phyloP scores from a whole-genome alignment of 441 rosid genomes.

The Erodium texanum region DNA sequence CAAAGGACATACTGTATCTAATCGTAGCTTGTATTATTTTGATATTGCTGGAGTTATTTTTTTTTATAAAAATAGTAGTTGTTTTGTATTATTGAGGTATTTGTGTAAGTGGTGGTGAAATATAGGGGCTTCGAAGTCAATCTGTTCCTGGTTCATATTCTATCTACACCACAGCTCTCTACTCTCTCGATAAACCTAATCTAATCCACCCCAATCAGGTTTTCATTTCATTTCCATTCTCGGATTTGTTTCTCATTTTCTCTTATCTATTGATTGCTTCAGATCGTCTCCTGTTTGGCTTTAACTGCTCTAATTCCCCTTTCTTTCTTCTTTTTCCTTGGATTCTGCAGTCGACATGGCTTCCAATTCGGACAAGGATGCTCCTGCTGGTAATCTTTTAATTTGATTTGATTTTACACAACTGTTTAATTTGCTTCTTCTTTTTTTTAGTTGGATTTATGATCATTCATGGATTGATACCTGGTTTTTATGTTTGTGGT shows the following conservation, averaged over 20 bases:
- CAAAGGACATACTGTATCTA: too few species aligned
- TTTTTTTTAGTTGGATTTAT: background rate
- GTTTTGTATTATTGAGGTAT: background rate
- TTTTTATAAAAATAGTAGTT: too few species aligned
- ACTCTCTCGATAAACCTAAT: background rate
- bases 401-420: background rate
- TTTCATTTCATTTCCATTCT: background rate
- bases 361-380: slow-evolving; percentile 45
- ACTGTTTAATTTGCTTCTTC: background rate
- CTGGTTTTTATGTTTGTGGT: too few species aligned
- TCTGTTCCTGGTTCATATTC: background rate
- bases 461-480: background rate
- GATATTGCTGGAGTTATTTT: too few species aligned
- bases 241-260: too few species aligned
- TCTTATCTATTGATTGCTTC: background rate
- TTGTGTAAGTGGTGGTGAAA: background rate
- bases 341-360: slow-evolving; percentile 37
- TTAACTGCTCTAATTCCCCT: background rate
- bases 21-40: too few species aligned
- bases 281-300: background rate
- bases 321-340: slow-evolving; percentile 2
- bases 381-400: slow-evolving; percentile 36
- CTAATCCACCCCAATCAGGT: background rate
- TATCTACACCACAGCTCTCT: background rate
- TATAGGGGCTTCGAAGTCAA: background rate